Evolutionary conservation across 352 stramenopile species (phyloP).

Genomic region (Phytopythium mirpurense): DNA sequence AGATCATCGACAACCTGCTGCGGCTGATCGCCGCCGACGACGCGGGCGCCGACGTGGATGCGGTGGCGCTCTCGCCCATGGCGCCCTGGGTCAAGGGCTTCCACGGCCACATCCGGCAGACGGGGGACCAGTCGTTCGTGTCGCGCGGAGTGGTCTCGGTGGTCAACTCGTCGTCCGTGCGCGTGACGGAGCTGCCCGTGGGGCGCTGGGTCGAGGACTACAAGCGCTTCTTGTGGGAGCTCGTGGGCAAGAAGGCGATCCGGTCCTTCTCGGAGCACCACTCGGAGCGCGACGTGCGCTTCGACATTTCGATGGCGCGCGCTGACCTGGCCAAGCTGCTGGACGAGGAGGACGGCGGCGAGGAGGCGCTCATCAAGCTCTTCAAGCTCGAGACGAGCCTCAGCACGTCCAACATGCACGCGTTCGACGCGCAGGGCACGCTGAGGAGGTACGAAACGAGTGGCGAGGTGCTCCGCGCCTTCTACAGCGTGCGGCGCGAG

Average conservation of each 20-base stretch:
- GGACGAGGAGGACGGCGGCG: constrained; percentile 28
- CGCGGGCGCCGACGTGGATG: constrained; percentile 24
- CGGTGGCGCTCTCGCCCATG: constrained; percentile 61
- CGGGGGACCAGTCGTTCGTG: constrained; percentile 60
- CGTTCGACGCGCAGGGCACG: constrained; percentile 91
- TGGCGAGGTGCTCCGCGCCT: constrained; percentile 90
- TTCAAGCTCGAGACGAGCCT: constrained; percentile 94
- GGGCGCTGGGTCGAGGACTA: constrained; percentile 99
- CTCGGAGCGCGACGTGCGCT: constrained; percentile 89
- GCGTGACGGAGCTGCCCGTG: constrained; percentile 96
- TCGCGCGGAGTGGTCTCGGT: constrained; percentile 67
- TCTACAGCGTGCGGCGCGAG: constrained; percentile 91
- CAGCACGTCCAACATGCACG: constrained; percentile 97
- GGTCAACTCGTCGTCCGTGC: constrained; percentile 91
- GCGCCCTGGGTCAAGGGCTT: constrained; percentile 96
- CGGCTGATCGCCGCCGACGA: constrained; percentile 66
- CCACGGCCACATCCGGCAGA: constrained; percentile 82
- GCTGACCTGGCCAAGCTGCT: constrained; percentile 79
- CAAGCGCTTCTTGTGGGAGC: constrained; percentile 95
- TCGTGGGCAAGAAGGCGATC: constrained; percentile 84
- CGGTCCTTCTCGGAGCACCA: constrained; percentile 96
- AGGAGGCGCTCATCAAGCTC: constrained; percentile 68
- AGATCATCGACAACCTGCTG: constrained; percentile 95
- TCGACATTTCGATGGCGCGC: constrained; percentile 65
- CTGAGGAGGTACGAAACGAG: constrained; percentile 92